Evolutionary conservation across 2,329 filamentous ascomycete species (phyloP), one percentile per base, ranked within the genome.

Genomic region (Truncatella angustata): DNA sequence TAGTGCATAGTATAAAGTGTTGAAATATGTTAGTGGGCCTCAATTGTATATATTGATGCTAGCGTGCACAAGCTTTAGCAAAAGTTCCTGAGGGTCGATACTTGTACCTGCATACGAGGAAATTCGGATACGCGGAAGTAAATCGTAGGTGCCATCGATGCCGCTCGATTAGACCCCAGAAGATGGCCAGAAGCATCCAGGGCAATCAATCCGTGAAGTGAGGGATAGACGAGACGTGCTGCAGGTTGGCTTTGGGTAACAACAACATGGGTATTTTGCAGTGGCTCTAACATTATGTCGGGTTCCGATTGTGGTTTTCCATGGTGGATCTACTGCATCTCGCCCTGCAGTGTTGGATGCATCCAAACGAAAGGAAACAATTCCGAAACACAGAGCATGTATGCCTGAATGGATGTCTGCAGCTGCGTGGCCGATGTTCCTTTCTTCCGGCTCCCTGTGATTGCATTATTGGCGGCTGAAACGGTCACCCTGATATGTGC

Each of bases 311-410:
- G 49, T 42, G 42, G 20, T n/a, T 46, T 23, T 24, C 49, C 49
- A 20, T 20, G 32, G 43, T 45, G 30, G 49, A 34, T 24, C 28
- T 40, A 42, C 49, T 28, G 32, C 30, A 44, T 21, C 44, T 36
- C 18, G 5, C 11, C 39, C 9, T 21, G 2, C 23, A 30, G 40
- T n/a, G 20, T 26, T n/a, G 40, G 28, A 37, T 44, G 20, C 39
- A 20, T 28, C 49, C 34, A 32, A 40, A 40, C 32, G 35, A 35
- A n/a, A n/a, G n/a, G 39, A 28, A 20, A 45, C 18, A 46, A 32
- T 32, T 39, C 23, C 46, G 49, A 51, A 51, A 51, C 49, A 51
- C 44, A 51, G 7, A 35, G 28, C 23, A 51, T 21, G 40, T 32
- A 21, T 23, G 32, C 44, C 35, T 14, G 32, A 21, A 45, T 23